phyloP scores from a whole-genome alignment of 202 grass and related monocot species.

The Musa balbisiana region DNA sequence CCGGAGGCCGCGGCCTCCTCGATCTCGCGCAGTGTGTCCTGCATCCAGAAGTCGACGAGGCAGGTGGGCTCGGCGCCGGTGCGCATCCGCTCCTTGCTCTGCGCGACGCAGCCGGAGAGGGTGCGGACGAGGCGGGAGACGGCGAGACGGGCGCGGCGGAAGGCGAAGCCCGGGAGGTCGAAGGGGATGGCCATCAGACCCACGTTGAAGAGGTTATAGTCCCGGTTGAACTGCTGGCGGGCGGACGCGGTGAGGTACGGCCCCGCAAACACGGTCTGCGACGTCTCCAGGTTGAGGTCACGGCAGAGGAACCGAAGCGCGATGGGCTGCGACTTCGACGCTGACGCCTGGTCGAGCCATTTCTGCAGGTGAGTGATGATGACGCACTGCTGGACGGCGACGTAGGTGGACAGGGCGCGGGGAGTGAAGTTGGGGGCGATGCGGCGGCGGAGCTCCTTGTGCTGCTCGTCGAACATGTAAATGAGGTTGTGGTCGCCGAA shows the following conservation, averaged over 20 bases:
- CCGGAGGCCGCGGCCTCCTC: slow-evolving; percentile 39
- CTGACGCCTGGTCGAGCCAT: slow-evolving; percentile 40
- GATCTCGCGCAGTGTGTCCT: slow-evolving; percentile 44
- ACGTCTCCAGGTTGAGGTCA: slow-evolving; percentile 97
- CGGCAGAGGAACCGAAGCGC: slow-evolving; percentile 65
- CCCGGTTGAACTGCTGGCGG: slow-evolving; percentile 49
- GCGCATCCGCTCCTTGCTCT: slow-evolving; percentile 62
- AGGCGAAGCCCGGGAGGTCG: slow-evolving; percentile 82
- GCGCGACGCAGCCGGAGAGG: slow-evolving; percentile 40
- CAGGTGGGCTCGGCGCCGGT: slow-evolving; percentile 61
- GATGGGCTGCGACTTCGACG: slow-evolving; percentile 12
- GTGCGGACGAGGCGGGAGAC: slow-evolving; percentile 67
- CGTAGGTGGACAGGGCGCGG: slow-evolving; percentile 76
- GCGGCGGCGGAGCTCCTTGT: slow-evolving; percentile 79
- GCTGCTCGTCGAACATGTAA: slow-evolving; percentile 92
- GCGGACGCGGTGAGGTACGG: slow-evolving; percentile 51
- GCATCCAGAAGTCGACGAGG: slow-evolving; percentile 95
- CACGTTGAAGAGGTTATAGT: slow-evolving; percentile 90
- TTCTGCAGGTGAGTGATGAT: slow-evolving; percentile 50
- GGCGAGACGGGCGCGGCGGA: slow-evolving; percentile 62
- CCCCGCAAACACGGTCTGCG: slow-evolving; percentile 81
- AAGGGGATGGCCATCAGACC: slow-evolving; percentile 83
- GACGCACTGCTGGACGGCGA: slow-evolving; percentile 70
- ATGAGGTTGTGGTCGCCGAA: slow-evolving; percentile 98
- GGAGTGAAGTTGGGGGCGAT: slow-evolving; percentile 83